Evolutionary conservation across 2,329 filamentous ascomycete genomes (phyloP).

Genomic region (Sclerotinia sclerotiorum): DNA sequence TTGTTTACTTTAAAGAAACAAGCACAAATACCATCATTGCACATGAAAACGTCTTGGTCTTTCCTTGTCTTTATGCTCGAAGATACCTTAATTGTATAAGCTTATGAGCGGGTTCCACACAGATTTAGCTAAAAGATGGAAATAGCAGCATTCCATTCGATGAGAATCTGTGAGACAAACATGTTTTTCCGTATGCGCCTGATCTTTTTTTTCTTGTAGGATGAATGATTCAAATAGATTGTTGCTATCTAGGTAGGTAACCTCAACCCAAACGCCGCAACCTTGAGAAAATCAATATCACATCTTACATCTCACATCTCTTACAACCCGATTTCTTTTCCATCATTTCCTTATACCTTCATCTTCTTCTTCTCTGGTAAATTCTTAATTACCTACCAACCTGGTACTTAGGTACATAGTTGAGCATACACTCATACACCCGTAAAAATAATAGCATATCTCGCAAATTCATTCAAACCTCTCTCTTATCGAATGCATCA

Average conservation of each 20-base stretch:
- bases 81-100: not conserved
- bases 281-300: slow-evolving; percentile 6
- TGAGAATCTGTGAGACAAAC: not conserved
- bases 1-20: not conserved
- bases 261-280: slow-evolving; percentile 7
- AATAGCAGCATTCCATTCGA: slow-evolving; percentile 3
- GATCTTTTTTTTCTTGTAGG: slow-evolving; percentile 9
- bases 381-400: not conserved
- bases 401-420: not conserved
- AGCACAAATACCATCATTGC: slow-evolving; percentile 8
- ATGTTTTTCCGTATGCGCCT: slow-evolving; percentile 10
- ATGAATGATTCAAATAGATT: slow-evolving; percentile 8
- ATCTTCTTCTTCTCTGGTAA: not conserved
- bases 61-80: slow-evolving; percentile 15
- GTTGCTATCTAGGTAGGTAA: not conserved
- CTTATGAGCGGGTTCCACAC: not conserved
- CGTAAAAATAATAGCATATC: not conserved
- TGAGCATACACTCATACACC: not conserved
- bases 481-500: slow-evolving; percentile 19
- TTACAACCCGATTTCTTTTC: not conserved
- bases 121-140: not conserved
- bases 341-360: not conserved
- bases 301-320: not conserved
- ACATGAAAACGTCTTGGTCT: slow-evolving; percentile 7
- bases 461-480: slow-evolving; percentile 1